Percentiles rank a stretch among this genome's conserved stretches.
Evolutionary conservation across 2,329 filamentous ascomycete species (phyloP).

Genomic region (Colletotrichum trifolii): DNA sequence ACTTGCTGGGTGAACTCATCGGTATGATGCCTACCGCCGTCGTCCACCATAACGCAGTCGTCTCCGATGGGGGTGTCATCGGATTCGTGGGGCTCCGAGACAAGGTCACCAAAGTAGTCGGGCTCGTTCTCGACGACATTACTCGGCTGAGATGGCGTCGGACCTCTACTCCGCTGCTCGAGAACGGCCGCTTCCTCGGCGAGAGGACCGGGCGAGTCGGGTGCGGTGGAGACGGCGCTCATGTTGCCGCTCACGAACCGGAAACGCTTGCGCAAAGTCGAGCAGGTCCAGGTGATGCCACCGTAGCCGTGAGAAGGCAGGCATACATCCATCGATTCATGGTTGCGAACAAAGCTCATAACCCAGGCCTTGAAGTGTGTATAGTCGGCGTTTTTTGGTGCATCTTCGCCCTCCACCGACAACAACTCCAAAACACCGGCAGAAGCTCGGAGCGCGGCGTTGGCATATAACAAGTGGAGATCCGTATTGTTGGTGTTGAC

Average conservation of each 20-base stretch:
- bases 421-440: slow-evolving; percentile 67
- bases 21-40: slow-evolving; percentile 46
- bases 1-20: slow-evolving; percentile 57
- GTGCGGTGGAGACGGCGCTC: slow-evolving; percentile 46
- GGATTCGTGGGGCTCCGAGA: slow-evolving; percentile 28
- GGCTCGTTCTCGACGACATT: slow-evolving; percentile 47
- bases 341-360: slow-evolving; percentile 63
- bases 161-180: slow-evolving; percentile 49
- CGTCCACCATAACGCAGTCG: slow-evolving; percentile 43
- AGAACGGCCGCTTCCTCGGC: slow-evolving; percentile 48
- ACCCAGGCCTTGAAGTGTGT: slow-evolving; percentile 77
- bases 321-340: slow-evolving; percentile 63
- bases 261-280: slow-evolving; percentile 74
- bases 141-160: slow-evolving; percentile 47
- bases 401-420: slow-evolving; percentile 58
- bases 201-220: slow-evolving; percentile 52
- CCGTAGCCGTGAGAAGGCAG: slow-evolving; percentile 70
- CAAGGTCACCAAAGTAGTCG: slow-evolving; percentile 57
- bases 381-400: slow-evolving; percentile 60
- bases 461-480: slow-evolving; percentile 75
- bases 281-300: slow-evolving; percentile 76
- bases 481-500: slow-evolving; percentile 64
- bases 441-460: slow-evolving; percentile 71
- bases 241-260: slow-evolving; percentile 73
- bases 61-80: slow-evolving; percentile 38